Evolutionary conservation across 257 asterid genomes (phyloP), one percentile per base, ranked within the genome.

Genomic region (Capsicum baccatum): DNA sequence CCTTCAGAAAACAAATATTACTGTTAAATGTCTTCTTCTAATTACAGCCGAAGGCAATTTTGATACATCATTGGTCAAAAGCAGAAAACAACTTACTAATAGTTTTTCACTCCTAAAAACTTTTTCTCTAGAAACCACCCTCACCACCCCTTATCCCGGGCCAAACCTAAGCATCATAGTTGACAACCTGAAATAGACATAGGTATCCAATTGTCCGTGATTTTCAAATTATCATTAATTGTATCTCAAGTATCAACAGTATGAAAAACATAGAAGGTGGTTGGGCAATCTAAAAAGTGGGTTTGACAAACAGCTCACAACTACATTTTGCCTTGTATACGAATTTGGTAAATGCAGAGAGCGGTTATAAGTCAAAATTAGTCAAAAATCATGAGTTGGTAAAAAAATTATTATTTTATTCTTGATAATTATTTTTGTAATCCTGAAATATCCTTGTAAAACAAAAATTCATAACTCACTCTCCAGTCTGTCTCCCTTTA

Each of bases 101-200:
- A 68, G 50, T 37, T 37, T 44, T 10, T n/a, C 52, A 68, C 37
- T 68, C 76, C 76, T 15, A 44, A 66, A 37, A 68, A 9, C 6
- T 15, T 68, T 44, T 68, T 68, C 76, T 68, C 76, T 52, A 68
- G 54, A 68, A 68, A 68, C 76, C 52, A 37, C 35, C 37, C 37
- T 62, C 69, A 19, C 26, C 39, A 21, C 39, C 69, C 69, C 69
- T 62, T 62, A 58, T 39, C 69, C 69, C 15, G 4, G 37, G 69
- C 37, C 39, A 62, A 62, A 62, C 69, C 66, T 17, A 17, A 59
- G 66, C 66, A 59, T 8, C 66, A n/a, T 59, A 59, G 33, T 59
- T 59, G 66, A 59, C 17, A 8, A 33, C 12, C 69, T 62, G 39
- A 62, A 62, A 62, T 62, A 37, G 9, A 19, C 69, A 62, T 11